Conservation (phyloP, 306 rosid species). For the Betula pendula region DNA sequence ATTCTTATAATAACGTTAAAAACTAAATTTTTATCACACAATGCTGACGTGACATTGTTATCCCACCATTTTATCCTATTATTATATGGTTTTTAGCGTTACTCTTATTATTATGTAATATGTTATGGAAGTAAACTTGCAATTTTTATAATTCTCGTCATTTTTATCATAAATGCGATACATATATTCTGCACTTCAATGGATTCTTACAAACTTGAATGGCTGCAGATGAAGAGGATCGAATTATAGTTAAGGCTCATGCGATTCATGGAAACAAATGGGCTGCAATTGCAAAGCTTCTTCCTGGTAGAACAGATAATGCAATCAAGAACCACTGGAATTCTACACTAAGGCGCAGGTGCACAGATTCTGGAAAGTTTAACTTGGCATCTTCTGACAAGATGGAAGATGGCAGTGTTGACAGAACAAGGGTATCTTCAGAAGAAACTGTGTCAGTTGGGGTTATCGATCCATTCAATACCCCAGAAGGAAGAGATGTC, state of each 20-base stretch:
- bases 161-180: background rate
- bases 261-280: constrained; percentile 80
- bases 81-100: no score
- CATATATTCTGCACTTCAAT: background rate
- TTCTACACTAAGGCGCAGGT: constrained; percentile 71
- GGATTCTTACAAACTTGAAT: constrained; percentile 17
- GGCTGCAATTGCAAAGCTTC: constrained; percentile 79
- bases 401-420: constrained; percentile 41
- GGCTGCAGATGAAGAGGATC: constrained; percentile 72
- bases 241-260: constrained; percentile 59
- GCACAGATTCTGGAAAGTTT: constrained; percentile 35
- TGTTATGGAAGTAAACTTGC: background rate
- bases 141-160: background rate
- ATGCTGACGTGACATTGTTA: no score
- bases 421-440: constrained; percentile 62
- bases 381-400: constrained; percentile 18
- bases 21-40: no score
- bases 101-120: background rate
- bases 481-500: constrained; percentile 35
- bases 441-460: constrained; percentile 62
- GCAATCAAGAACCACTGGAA: constrained; percentile 85
- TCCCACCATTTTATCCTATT: no score
- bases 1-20: no score
- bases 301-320: constrained; percentile 80
- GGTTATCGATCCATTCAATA: constrained; percentile 38